Base-by-base conservation (phyloP, 208 protist genomes). In the Leptomonas seymouri region DNA sequence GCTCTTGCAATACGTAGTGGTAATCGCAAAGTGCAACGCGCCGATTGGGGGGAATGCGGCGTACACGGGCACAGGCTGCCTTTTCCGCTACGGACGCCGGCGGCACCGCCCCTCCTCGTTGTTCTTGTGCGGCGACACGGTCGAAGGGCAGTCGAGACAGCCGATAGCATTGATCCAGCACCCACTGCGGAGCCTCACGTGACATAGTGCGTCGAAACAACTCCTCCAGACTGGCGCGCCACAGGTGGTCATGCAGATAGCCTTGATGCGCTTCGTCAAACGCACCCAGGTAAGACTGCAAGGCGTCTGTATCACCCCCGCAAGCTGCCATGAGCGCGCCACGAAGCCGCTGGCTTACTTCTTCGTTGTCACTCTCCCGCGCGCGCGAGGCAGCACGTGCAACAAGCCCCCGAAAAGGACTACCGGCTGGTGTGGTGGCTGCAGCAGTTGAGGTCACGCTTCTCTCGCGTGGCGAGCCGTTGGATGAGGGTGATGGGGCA, bases 11-110 rank as follows among this genome's bases (percentile, higher is more conserved):
- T 28, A 82, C 39, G 27, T 85, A 87, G 25, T 76, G 74, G 68
- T 90, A 90, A 49, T 87, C 81, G 60, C 85, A 90, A 44, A 85
- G 42, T 0, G 74, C 68, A 27, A 9, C 16, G 31, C 74, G 77
- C 39, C 71, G 28, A 31, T 60, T 31, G 18, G 49, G 39, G 8
- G 84, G 77, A 28, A 86, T 69, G 5, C 72, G 54, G 23, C 71
- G 67, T 27, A 74, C 74, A 16, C 80, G 77, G 5, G 50, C 69
- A 20, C 70, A 66, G 14, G 80, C 81, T 3, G 48, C 60, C 48
- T 59, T 66, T 58, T 84, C 76, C 36, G 77, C 74, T 6, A 30
- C 14, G 23, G 73, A 78, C 15, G 31, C 45, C 16, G 71, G 44
- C 46, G 49, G 41, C 1, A 9, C 27, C 44, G 64, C 41, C 28